Base-by-base conservation (phyloP, 495 filamentous ascomycete species). In the Penicillium canariense region DNA sequence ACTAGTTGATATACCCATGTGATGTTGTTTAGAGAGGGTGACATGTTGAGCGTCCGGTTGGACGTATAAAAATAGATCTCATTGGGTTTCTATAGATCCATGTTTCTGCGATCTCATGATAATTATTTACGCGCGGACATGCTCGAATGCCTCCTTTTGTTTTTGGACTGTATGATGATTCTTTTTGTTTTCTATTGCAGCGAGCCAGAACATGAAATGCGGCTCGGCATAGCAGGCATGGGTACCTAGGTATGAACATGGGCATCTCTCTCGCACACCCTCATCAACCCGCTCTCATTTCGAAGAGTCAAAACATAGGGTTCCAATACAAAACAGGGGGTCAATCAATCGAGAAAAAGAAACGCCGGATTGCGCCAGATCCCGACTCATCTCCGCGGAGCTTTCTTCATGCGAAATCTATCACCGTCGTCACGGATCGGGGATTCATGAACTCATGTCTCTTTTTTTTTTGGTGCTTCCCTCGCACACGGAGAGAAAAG, bases 401-500 rank as follows among this genome's bases (percentile, higher is more conserved):
- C 56, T 57, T 63, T 52, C 56, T 63, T 53, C 62, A 65, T 68
- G 65, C 60, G 61, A 65, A 65, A 58, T 68, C 65, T 66, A 66
- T 68, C 62, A 55, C 57, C 59, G 55, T 60, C 63, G 50, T 59
- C 53, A 67, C 62, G 54, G 58, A 59, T 63, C 55, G 46, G 59
- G 62, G 52, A 63, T 63, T 68, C 65, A 65, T 68, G 62, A 65
- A 68, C 54, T 68, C 65, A 68, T 68, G 62, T 56, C 65, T 62
- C 47, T 62, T 51, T 56, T 64, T 54, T 55, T 62, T 50, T 39
- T 23, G 12, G 36, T 35, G 22, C 26, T 53, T 48, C 44, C 35
- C 44, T 58, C 42, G 11, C 48, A 48, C 40, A 35, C 23, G 12
- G 31, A 48, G 20, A 48, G 28, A 50, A 45, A 58, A 51, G 44